A percentile compares a stretch with the other conserved stretches of the same genome.
Evolutionary conservation across 2,329 filamentous ascomycete species (phyloP).

Genomic region (Paecilomyces sp.): DNA sequence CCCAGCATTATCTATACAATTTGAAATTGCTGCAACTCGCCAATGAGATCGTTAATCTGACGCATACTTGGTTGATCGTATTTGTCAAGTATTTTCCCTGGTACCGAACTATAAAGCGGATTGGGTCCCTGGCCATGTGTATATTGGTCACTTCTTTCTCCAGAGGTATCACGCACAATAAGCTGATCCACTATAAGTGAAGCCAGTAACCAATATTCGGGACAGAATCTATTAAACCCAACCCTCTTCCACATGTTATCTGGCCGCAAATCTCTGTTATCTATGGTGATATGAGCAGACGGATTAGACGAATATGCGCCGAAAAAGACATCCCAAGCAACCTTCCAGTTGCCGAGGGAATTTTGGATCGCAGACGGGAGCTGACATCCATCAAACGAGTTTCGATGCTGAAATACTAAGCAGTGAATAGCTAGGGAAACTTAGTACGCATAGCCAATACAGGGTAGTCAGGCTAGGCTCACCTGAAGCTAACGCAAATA

Average conservation of each 20-base stretch:
- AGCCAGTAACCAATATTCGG: not conserved
- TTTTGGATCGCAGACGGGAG: slow-evolving; percentile 23
- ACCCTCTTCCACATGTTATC: not conserved
- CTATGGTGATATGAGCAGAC: not conserved
- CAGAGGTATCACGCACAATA: not conserved
- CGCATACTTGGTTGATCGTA: slow-evolving; percentile 36
- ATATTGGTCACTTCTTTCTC: not conserved
- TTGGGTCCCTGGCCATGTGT: not conserved
- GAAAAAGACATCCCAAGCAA: not conserved
- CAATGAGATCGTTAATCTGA: slow-evolving; percentile 33
- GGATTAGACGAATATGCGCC: not conserved
- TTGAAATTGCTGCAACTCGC: slow-evolving; percentile 25
- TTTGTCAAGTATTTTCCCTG: slow-evolving; percentile 24
- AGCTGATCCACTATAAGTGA: not conserved
- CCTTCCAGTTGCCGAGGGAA: slow-evolving; percentile 6
- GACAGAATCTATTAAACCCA: not conserved
- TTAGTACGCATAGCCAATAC: not conserved
- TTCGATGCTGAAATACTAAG: slow-evolving; percentile 31
- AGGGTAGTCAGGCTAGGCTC: not conserved
- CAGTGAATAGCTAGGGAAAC: slow-evolving; percentile 11
- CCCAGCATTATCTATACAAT: slow-evolving; percentile 3
- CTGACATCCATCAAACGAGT: slow-evolving; percentile 18
- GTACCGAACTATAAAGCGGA: not conserved
- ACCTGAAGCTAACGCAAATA: not conserved
- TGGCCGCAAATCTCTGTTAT: not conserved